A percentile compares a stretch with the other conserved stretches of the same genome.
These are phyloP conservation scores for Cutaneotrichosporon cyanovorans DNA, from an alignment of 1,284 basidiomycete genomes.

Conservation along the genomic window DNA sequence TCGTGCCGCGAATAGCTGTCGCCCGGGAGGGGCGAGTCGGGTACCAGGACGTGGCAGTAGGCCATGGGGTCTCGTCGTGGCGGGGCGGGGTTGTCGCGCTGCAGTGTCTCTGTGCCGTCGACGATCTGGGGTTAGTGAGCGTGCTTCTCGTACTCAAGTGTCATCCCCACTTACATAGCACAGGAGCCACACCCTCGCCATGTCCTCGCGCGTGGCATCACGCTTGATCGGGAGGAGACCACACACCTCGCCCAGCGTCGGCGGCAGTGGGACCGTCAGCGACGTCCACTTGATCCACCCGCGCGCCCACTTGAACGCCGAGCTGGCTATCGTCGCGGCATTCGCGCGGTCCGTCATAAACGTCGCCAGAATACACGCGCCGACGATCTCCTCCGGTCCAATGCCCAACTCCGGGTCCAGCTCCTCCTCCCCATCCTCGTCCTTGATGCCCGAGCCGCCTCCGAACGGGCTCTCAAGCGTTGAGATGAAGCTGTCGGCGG, in stretches of 20 bases:
- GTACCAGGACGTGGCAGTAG: constrained; percentile 22
- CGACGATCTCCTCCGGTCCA: constrained; percentile 44
- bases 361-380: constrained; percentile 30
- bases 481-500: constrained; percentile 28
- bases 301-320: constrained; percentile 39
- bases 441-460: constrained; percentile 11
- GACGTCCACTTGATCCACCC: constrained; percentile 35
- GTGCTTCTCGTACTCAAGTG: too few species aligned
- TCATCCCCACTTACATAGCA: constrained; percentile 35
- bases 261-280: constrained; percentile 13
- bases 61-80: constrained; percentile 20
- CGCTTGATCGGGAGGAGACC: constrained; percentile 32
- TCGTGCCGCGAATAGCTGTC: constrained; percentile 21
- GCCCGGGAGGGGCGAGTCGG: constrained; percentile 12
- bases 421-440: constrained; percentile 19
- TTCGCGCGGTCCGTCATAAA: constrained; percentile 30
- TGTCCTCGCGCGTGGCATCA: constrained; percentile 25
- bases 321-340: constrained; percentile 27
- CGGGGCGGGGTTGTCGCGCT: constrained; percentile 15
- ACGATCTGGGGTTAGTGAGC: constrained; percentile 20
- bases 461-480: constrained; percentile 14
- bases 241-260: constrained; percentile 26
- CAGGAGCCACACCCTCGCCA: constrained; percentile 38
- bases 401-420: constrained; percentile 41
- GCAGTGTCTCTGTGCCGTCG: constrained; percentile 27